Percentiles rank a stretch among this genome's conserved stretches.
Evolutionary conservation across 306 rosid genomes (phyloP).

Genomic region (Casuarina glauca): DNA sequence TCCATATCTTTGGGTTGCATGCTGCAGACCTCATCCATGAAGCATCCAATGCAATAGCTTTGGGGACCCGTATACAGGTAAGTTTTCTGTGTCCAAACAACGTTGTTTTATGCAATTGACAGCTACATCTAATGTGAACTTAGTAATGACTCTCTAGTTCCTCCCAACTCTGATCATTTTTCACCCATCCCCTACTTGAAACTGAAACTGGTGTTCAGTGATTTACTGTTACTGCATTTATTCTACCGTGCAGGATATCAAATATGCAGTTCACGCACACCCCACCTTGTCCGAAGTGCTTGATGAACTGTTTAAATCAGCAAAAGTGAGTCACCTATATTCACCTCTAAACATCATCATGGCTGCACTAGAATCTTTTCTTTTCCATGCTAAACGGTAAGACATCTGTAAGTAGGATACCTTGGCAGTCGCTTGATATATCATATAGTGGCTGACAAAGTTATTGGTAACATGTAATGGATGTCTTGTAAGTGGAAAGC

Average conservation of each 20-base stretch:
- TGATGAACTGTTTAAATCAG: slow-evolving; percentile 91
- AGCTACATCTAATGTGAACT: background rate
- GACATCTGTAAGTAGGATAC: background rate
- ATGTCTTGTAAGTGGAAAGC: background rate
- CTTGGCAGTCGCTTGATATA: slow-evolving; percentile 3
- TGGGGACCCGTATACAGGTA: slow-evolving; percentile 89
- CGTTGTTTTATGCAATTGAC: background rate
- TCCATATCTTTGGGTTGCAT: slow-evolving; percentile 94
- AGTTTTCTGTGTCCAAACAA: slow-evolving; percentile 16
- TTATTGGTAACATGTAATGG: background rate
- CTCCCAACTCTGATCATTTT: background rate
- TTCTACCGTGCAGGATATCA: slow-evolving; percentile 64
- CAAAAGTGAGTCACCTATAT: slow-evolving; percentile 64
- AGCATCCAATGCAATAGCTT: slow-evolving; percentile 93
- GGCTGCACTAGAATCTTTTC: background rate
- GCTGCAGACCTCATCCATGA: slow-evolving; percentile 99
- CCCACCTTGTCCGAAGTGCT: slow-evolving; percentile 97
- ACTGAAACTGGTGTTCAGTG: background rate
- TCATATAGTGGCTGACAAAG: background rate
- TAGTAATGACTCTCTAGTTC: background rate
- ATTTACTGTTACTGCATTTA: slow-evolving; percentile 12
- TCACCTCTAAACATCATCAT: slow-evolving; percentile 9
- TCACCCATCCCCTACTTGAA: background rate
- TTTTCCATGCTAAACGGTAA: background rate
- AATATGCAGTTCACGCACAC: slow-evolving; percentile 90